Evolutionary conservation across 371 early-diverging fungal genomes (phyloP).

Genomic region (Racocetra persica): DNA sequence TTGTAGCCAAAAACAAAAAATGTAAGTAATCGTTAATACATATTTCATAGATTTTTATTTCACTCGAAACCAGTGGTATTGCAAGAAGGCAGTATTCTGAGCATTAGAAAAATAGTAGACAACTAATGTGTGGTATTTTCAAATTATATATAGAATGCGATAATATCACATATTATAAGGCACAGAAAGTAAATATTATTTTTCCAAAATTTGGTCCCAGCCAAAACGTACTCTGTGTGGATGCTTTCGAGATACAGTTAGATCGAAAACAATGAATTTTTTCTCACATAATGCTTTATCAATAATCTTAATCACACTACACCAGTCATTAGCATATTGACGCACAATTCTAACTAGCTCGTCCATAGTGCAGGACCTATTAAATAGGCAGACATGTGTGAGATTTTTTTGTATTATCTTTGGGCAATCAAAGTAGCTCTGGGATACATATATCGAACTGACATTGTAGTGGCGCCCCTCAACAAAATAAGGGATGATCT

Average conservation of each 20-base stretch:
- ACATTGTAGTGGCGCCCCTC: neutral
- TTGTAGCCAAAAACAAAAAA: too few relatives aligned
- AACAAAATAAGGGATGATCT: neutral
- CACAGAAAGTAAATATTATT: too few relatives aligned
- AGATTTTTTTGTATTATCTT: slow-evolving; percentile 4
- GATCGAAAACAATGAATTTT: neutral
- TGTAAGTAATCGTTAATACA: too few relatives aligned
- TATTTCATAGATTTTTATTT: too few relatives aligned
- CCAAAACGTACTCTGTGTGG: slow-evolving; percentile 23
- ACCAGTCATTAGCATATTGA: slow-evolving; percentile 19
- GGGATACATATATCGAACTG: neutral
- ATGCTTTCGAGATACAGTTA: neutral
- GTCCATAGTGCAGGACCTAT: neutral
- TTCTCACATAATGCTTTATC: neutral
- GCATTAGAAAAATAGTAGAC: too few relatives aligned
- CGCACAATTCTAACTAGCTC: neutral
- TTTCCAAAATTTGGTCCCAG: too few relatives aligned
- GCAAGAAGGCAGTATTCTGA: too few relatives aligned
- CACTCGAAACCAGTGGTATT: too few relatives aligned
- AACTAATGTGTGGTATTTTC: too few relatives aligned
- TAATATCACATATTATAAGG: too few relatives aligned
- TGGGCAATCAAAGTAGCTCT: neutral
- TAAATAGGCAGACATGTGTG: neutral
- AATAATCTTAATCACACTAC: neutral
- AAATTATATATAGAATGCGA: too few relatives aligned